Base-by-base conservation (phyloP, 2,329 filamentous ascomycete species). In the Venturia asperata region DNA sequence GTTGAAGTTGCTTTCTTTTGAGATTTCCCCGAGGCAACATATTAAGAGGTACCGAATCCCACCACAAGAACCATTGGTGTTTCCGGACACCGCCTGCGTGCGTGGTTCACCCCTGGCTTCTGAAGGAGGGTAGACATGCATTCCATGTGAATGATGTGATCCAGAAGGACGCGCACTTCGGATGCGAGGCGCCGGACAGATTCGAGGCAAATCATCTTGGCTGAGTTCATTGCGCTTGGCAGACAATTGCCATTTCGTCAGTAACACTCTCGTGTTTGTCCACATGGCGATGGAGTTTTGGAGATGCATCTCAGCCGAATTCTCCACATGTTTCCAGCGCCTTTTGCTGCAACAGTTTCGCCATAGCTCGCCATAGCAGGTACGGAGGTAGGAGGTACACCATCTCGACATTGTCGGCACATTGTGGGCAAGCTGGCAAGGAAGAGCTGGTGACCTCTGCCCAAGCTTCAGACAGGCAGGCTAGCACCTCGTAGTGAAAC, bases 151-250 rank as follows among this genome's bases (percentile, higher is more conserved):
- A 15, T 10, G 11, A 56, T 13, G 30, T 19, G 21, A 24, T 49
- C 2, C 9, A 9, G n/a, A n/a, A 10, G n/a, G n/a, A 49, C 45
- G n/a, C 45, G 45, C 45, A 49, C 45, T 15, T 56, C 49, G 27
- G 24, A 34, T 34, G 49, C 49, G 11, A 56, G 27, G 49, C 9
- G 30, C 49, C 49, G 27, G 17, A 24, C 27, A 5, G 52, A 15
- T 37, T 37, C 9, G 30, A 58, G 52, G 15, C 52, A 34, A 37
- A 58, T 58, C 52, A n/a, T 58, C 52, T 58, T 58, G 52, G 52
- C 52, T 58, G 27, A 58, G 52, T 58, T 58, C 52, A 58, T 58
- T 15, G 30, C 7, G 17, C 49, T 56, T 56, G 49, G 49, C 49
- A 37, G n/a, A 1, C 30, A 19, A 34, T 13, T 37, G 27, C 52